phyloP scores from a whole-genome alignment of 1,139 yeast species.

The Diutina rugosa region DNA sequence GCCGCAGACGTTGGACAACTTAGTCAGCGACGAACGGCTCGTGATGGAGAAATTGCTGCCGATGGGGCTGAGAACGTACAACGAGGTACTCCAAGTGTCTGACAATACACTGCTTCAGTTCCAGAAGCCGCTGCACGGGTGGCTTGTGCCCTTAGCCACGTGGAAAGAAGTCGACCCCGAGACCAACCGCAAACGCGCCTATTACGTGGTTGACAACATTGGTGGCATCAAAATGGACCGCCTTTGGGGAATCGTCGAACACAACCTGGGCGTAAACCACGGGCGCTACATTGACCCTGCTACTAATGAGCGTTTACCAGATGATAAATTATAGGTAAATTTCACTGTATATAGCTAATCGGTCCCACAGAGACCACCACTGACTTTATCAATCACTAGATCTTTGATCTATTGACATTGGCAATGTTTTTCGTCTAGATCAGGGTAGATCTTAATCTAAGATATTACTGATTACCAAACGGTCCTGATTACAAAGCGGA shows the following conservation, averaged over 20 bases:
- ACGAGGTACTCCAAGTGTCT: constrained; percentile 41
- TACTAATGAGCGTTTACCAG: neutral
- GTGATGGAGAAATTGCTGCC: constrained; percentile 56
- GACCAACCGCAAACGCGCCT: constrained; percentile 16
- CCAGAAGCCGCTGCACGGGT: constrained; percentile 7
- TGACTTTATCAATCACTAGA: neutral
- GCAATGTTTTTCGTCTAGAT: too few relatives aligned
- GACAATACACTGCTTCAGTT: constrained; percentile 24
- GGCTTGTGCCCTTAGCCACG: constrained; percentile 42
- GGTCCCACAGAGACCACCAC: neutral
- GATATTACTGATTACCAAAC: too few relatives aligned
- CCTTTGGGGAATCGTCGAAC: constrained; percentile 68
- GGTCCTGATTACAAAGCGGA: too few relatives aligned
- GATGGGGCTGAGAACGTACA: constrained; percentile 56
- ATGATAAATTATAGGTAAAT: neutral
- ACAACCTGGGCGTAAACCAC: constrained; percentile 49
- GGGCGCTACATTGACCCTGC: constrained; percentile 28
- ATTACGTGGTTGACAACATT: constrained; percentile 56
- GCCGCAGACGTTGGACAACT: constrained; percentile 54
- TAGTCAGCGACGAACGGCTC: constrained; percentile 48
- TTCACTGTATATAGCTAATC: neutral
- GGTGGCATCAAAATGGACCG: constrained; percentile 82
- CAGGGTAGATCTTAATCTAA: too few relatives aligned
- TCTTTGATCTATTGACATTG: too few relatives aligned
- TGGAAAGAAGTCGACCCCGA: constrained; percentile 38